phyloP scores from a whole-genome alignment of 306 rosid species.

The Trichosanthes cucumerina region DNA sequence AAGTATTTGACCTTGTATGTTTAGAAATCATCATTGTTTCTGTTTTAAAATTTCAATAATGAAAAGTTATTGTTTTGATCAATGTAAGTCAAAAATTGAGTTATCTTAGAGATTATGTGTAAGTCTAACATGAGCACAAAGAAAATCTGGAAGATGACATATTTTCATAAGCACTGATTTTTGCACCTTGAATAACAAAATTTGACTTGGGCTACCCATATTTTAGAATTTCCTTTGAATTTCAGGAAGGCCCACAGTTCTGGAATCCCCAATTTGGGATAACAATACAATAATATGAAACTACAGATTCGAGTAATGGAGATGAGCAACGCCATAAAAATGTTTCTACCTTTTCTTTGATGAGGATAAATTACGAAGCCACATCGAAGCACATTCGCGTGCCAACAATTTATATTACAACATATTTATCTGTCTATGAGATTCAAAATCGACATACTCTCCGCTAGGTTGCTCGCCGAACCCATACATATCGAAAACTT shows the following conservation, averaged over 20 bases:
- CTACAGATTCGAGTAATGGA: background rate
- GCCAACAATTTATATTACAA: slow-evolving; percentile 26
- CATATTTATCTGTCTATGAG: slow-evolving; percentile 73
- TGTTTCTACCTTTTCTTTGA: slow-evolving; percentile 1
- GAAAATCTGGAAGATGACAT: background rate
- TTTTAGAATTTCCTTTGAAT: background rate
- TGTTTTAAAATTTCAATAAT: no score
- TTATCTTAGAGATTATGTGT: no score
- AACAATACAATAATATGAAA: background rate
- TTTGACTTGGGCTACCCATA: background rate
- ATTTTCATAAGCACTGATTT: background rate
- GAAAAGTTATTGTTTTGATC: no score
- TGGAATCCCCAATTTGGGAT: background rate
- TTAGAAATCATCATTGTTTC: no score
- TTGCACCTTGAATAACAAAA: background rate
- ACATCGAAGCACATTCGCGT: slow-evolving; percentile 13
- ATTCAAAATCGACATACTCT: slow-evolving; percentile 53
- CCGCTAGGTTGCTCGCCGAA: slow-evolving; percentile 45
- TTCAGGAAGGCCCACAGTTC: background rate
- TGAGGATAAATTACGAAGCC: background rate
- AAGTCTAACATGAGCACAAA: background rate
- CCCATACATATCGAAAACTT: slow-evolving; percentile 58
- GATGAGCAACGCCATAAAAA: background rate
- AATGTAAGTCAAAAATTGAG: no score
- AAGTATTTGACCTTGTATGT: no score